Base-by-base conservation (phyloP, 169 alveolate species). In the Eimeria brunetti region DNA sequence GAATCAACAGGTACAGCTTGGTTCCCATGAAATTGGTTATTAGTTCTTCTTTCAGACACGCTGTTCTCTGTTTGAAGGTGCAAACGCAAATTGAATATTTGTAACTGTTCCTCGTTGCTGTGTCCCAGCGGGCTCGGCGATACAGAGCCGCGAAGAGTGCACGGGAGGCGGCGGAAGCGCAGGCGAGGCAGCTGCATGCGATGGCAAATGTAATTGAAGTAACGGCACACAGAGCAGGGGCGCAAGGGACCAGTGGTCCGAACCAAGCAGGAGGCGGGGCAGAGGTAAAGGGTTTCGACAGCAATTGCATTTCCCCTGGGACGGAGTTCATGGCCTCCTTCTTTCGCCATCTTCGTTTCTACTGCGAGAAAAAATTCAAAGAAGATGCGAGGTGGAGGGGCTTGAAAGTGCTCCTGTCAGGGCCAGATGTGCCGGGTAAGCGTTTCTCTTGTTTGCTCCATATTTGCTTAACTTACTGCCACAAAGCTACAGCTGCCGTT, bases 291-390 rank as follows among this genome's bases (percentile, higher is more conserved):
- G 60, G 91, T 18, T 95, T 99, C 99, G 99, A 99, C 97, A 98
- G 99, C 94, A 99, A 99, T 97, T 98, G 98, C 92, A 99, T 99
- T 90, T 99, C 99, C 20, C 99, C 99, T 27, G 99, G 99, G 58
- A 99, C 99, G 20, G 99, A 99, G 89, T 99, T 99, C 96, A 99
- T 99, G 99, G 97, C 97, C 89, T 98, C 98, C 90, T 97, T 98
- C 86, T 97, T 98, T 56, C 86, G 89, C 36, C 97, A 96, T 38
- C 84, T 97, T 97, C 92, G 98, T 94, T 98, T 96, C 95, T 99
- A 96, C 91, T 97, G 99, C 93, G 97, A 98, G 97, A 98, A 99
- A 62, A 98, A 99, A 96, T 95, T 98, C 64, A 97, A 98, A 46
- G 97, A 97, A 71, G 98, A 98, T 94, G 98, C 98, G 44, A 94